These are phyloP conservation scores for Nephelium lappaceum DNA, from an alignment of 345 rosid genomes.

Conservation along the genomic window DNA sequence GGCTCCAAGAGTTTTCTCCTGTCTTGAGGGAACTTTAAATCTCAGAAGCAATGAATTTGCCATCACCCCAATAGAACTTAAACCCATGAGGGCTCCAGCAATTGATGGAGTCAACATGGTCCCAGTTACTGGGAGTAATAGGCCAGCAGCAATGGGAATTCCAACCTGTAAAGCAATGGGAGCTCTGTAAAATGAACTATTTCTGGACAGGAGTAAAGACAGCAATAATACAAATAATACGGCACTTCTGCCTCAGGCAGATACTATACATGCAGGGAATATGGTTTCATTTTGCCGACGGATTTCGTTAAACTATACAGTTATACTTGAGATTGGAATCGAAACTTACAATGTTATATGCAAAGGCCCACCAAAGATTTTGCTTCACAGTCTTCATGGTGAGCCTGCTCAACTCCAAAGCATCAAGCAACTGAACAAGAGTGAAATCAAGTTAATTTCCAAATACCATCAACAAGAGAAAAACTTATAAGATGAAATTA, in stretches of 20 bases:
- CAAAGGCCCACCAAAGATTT: constrained; percentile 99
- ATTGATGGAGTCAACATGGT: constrained; percentile 92
- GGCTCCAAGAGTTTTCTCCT: constrained; percentile 22
- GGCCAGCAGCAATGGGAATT: constrained; percentile 91
- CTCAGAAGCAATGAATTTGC: constrained; percentile 82
- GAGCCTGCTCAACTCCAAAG: constrained; percentile 86
- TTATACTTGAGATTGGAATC: neutral
- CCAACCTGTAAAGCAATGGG: constrained; percentile 56
- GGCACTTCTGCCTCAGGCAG: neutral
- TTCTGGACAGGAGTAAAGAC: neutral
- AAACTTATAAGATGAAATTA: neutral
- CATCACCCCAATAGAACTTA: constrained; percentile 95
- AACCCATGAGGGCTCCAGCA: constrained; percentile 96
- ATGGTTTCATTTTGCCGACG: neutral
- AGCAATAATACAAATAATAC: neutral
- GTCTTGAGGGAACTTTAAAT: constrained; percentile 58
- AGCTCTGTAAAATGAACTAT: neutral
- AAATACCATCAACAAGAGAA: neutral
- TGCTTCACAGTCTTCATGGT: constrained; percentile 98
- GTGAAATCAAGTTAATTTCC: constrained; percentile 16
- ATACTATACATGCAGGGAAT: neutral
- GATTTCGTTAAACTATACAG: neutral
- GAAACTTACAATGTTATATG: constrained; percentile 86
- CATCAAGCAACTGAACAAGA: constrained; percentile 78
- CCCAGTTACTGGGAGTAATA: constrained; percentile 80